phyloP scores from a whole-genome alignment of 495 filamentous ascomycete species.

The Penicillium egyptiacum region DNA sequence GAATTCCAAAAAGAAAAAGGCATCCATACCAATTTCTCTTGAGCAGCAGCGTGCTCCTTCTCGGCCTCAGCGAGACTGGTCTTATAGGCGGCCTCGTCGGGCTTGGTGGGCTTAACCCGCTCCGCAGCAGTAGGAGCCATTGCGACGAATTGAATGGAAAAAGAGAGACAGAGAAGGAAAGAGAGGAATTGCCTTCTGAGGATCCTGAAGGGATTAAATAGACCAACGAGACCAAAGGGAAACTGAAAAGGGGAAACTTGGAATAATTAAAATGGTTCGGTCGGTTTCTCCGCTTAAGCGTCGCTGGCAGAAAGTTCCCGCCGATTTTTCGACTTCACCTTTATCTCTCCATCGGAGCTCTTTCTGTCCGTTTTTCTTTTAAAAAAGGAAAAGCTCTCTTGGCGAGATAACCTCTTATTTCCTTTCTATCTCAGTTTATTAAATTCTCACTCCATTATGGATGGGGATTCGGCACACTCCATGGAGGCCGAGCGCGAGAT shows the following conservation, averaged over 20 bases:
- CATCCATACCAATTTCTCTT: conserved; percentile 71
- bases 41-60: conserved; percentile 73
- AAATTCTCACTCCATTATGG: conserved; percentile 38
- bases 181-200: conserved; percentile 6
- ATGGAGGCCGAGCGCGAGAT: conserved; percentile 65
- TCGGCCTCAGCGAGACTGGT: conserved; percentile 70
- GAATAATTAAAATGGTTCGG: conserved; percentile 33
- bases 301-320: conserved; percentile 37
- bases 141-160: conserved; percentile 23
- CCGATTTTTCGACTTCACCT: conserved; percentile 34
- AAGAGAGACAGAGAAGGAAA: conserved; percentile 14
- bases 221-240: conserved; percentile 20
- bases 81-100: conserved; percentile 56
- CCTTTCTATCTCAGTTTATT: background rate
- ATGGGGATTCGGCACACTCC: conserved; percentile 52
- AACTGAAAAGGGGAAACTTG: conserved; percentile 28
- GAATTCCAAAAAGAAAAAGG: background rate
- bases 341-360: conserved; percentile 18
- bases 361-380: conserved; percentile 10
- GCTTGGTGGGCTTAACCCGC: conserved; percentile 55
- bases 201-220: conserved; percentile 16
- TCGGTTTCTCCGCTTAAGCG: conserved; percentile 35
- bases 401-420: background rate
- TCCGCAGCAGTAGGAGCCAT: conserved; percentile 48
- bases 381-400: background rate